Percentiles rank a stretch among this genome's conserved stretches.
Conservation (phyloP, 2,329 filamentous ascomycete genomes). For the Pyricularia sp. region DNA sequence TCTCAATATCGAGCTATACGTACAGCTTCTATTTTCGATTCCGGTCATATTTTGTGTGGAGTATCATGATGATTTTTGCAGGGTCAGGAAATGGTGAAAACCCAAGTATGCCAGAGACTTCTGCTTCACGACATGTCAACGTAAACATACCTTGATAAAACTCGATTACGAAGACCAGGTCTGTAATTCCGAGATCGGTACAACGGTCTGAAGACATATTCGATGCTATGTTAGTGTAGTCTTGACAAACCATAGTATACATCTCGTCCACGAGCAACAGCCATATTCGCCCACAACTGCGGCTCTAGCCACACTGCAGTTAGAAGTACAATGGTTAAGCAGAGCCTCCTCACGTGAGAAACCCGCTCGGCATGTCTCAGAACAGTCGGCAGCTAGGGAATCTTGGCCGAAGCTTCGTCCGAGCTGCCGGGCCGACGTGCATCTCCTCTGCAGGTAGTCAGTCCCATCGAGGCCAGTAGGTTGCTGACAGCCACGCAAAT, state of each 20-base stretch:
- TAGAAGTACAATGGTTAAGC: neutral
- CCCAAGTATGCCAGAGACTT: neutral
- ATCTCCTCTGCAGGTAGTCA: neutral
- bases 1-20: neutral
- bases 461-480: neutral
- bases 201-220: accelerated
- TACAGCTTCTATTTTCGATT: neutral
- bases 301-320: neutral
- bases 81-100: neutral
- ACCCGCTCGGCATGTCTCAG: neutral
- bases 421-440: neutral
- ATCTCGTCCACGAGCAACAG: neutral
- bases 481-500: neutral
- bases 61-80: neutral
- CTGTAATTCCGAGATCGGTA: neutral
- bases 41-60: neutral
- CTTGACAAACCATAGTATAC: neutral
- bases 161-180: neutral
- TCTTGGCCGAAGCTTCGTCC: neutral
- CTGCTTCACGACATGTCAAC: neutral
- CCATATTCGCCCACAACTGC: neutral
- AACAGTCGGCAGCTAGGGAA: neutral
- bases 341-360: slow-evolving; percentile 1
- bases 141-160: neutral
- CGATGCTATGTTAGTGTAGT: neutral